Evolutionary conservation across 805 yeast species (phyloP), one percentile per base, ranked within the genome.

Genomic region (Schizosaccharomyces cryophilus): DNA sequence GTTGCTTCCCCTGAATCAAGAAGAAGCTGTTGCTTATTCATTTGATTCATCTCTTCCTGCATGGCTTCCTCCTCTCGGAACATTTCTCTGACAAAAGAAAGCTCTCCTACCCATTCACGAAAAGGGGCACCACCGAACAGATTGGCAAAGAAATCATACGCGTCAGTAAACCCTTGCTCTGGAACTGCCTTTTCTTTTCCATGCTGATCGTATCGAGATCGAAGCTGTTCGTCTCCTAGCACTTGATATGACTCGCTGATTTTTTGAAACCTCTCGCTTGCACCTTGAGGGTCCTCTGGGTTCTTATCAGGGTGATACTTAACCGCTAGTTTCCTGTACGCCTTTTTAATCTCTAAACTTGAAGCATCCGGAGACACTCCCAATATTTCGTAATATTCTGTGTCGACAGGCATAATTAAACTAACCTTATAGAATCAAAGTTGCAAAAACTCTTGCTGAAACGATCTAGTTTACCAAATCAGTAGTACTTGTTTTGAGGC

Each of bases 121-220:
- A 89, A 88, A 1, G 93, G 94, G 62, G 85, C 95, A 59, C 96
- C 96, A 56, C 96, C 96, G 71, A 88, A 93, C 45, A 93, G 85
- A 69, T 77, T 77, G 35, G 84, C 78, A 72, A 93, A 87, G 67
- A 87, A 84, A 69, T 89, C 95, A 61, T 79, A 75, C 0, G 96
- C 95, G 69, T 93, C 97, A 62, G 68, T 86, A 62, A 83, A 85
- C 9, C 87, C 89, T 30, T 77, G 78, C 6, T 78, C 81, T 1
- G 87, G 87, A 47, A 78, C 76, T 1, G 85, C 85, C 65, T 79
- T 77, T 15, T 82, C 85, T 67, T 87, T 85, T 58, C 99, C 99
- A 64, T 80, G 78, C 69, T 84, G 81, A 67, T 93, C 97, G 69
- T 93, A 93, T 15, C 80, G 75, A 29, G 76, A 74, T 63, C 96